A percentile compares a stretch with the other conserved stretches of the same genome.
Conservation (phyloP, 106 monocot genomes). For the Cymbidium sinense region DNA sequence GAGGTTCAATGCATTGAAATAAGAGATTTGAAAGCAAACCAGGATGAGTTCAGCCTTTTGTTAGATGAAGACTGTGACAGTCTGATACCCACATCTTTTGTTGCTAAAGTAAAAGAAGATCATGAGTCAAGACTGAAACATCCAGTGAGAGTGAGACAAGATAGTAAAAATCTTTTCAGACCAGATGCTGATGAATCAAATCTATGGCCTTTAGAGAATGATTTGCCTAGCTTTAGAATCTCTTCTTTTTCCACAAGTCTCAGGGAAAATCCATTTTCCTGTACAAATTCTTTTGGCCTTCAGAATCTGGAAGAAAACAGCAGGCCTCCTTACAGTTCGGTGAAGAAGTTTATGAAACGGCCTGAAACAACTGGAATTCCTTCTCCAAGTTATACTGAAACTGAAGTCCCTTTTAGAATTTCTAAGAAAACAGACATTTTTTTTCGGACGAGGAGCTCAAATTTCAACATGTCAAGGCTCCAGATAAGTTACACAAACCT, state of each 20-base stretch:
- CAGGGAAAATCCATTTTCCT: conserved; percentile 29
- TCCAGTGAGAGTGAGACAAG: conserved; percentile 13
- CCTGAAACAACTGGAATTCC: conserved; percentile 17
- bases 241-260: conserved; percentile 30
- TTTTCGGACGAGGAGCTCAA: neutral
- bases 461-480: neutral
- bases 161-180: conserved; percentile 11
- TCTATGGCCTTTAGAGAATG: neutral
- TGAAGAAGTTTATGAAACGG: too few species aligned
- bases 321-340: too few species aligned
- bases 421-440: conserved; percentile 6
- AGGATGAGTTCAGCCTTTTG: conserved; percentile 29
- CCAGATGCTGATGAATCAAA: conserved; percentile 1
- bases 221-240: conserved; percentile 6
- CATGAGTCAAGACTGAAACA: conserved; percentile 15
- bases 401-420: neutral
- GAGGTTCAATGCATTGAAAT: conserved; percentile 82
- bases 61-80: conserved; percentile 23
- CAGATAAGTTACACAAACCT: neutral
- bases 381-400: neutral
- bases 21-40: conserved; percentile 26
- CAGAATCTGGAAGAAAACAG: conserved; percentile 29
- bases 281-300: conserved; percentile 23
- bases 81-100: conserved; percentile 16
- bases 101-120: conserved; percentile 7